Conservation (phyloP, 1,139 yeast species). For the Sugiyamaella pinicola region DNA sequence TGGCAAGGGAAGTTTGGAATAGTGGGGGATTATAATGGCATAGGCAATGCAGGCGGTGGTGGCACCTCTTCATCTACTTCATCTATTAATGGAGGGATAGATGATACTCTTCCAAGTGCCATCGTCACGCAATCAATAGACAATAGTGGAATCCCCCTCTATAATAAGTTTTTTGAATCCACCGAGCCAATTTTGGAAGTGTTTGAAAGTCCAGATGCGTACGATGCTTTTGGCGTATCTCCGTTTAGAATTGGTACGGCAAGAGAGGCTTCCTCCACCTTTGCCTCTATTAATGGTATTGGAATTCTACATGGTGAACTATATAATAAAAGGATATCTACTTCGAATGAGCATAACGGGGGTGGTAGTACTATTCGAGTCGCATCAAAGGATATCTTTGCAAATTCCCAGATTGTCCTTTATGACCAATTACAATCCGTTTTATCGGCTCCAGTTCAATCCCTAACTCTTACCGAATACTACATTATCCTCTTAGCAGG, state of each 20-base stretch:
- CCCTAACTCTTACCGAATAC: constrained; percentile 53
- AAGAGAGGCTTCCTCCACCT: constrained; percentile 28
- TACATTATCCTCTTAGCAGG: constrained; percentile 54
- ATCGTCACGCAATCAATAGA: not conserved
- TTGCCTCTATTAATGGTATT: constrained; percentile 52
- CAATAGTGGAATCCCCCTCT: constrained; percentile 36
- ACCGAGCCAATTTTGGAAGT: constrained; percentile 34
- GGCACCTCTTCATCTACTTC: constrained; percentile 2
- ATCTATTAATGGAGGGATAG: constrained; percentile 7
- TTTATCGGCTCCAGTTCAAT: constrained; percentile 39
- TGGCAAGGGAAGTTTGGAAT: constrained; percentile 43
- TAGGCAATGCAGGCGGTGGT: not conserved
- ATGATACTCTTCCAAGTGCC: constrained; percentile 21
- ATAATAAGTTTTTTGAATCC: constrained; percentile 38
- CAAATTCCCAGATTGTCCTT: constrained; percentile 46
- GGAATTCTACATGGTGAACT: constrained; percentile 49
- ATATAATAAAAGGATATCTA: not conserved
- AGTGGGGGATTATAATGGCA: not conserved
- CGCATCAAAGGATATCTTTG: constrained; percentile 31
- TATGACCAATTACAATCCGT: constrained; percentile 46
- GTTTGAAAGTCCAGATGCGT: constrained; percentile 31
- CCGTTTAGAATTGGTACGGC: constrained; percentile 23
- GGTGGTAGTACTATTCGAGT: constrained; percentile 4
- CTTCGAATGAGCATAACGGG: constrained; percentile 25
- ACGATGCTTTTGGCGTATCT: constrained; percentile 27